Conservation (phyloP, 768 basidiomycete genomes). For the Daedaleopsis sinensis region DNA sequence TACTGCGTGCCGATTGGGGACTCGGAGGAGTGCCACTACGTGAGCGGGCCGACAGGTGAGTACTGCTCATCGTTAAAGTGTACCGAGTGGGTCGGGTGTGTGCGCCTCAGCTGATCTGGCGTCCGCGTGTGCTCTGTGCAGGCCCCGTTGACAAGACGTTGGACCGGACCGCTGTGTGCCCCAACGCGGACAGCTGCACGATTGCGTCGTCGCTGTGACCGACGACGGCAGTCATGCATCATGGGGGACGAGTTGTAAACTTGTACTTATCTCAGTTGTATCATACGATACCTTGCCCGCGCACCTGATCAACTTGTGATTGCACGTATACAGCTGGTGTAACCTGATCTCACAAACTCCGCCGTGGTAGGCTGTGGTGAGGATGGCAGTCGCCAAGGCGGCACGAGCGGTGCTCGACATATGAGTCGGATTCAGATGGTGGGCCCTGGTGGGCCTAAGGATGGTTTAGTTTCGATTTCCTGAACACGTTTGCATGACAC, state of each 20-base stretch:
- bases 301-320: too few relatives aligned
- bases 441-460: too few relatives aligned
- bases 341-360: too few relatives aligned
- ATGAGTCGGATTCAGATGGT: too few relatives aligned
- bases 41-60: slow-evolving; percentile 32
- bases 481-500: too few relatives aligned
- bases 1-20: slow-evolving; percentile 23
- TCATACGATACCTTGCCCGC: too few relatives aligned
- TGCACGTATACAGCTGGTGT: too few relatives aligned
- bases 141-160: slow-evolving; percentile 31
- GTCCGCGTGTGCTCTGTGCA: slow-evolving; percentile 1
- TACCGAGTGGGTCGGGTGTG: neutral
- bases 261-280: too few relatives aligned
- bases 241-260: neutral
- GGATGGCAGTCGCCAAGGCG: too few relatives aligned
- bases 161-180: slow-evolving; percentile 27
- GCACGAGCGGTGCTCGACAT: too few relatives aligned
- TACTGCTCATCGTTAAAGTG: neutral
- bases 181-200: slow-evolving; percentile 25
- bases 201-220: slow-evolving; percentile 21
- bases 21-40: slow-evolving; percentile 25
- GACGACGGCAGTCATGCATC: neutral
- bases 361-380: too few relatives aligned
- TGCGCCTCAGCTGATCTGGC: neutral
- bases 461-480: too few relatives aligned